Evolutionary conservation across 2,329 filamentous ascomycete species (phyloP), one percentile per base, ranked within the genome.

Genomic region (Lecanicillium sp.): DNA sequence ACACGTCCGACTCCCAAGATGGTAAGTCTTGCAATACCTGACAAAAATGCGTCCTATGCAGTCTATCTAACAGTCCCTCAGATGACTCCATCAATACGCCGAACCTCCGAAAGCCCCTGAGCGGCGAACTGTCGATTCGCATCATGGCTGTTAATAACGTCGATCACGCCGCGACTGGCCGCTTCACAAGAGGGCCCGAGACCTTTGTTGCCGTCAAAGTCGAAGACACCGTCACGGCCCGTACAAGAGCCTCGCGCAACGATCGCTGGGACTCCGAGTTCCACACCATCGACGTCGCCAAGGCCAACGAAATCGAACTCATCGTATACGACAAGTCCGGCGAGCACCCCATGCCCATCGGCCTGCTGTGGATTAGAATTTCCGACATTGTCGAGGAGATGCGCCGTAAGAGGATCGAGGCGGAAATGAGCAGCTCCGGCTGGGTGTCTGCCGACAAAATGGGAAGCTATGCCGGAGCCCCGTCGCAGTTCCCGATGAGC

Each of bases 401-500:
- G 74, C 83, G 92, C 56, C 80, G 89, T 45, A 96, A 96, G 72
- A 94, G 84, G 67, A 94, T 98, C 45, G 92, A 98, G 64, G 84
- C 87, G 12, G 92, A 98, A 57, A 85, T 95, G 57, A 94, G 89
- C 59, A 85, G 81, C 54, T 88, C 86, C 32, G 92, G 90, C 38
- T 98, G 92, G 92, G 90, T 95, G 38, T 95, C 92, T 47, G 92
- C 92, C 37, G 92, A 96, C 59, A 85, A 90, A 56, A 94, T 96
- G 85, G 85, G 78, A 33, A 79, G 76, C 45, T 59, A 62, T 38
- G 50, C 63, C 29, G 55, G 57, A 30, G 64, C 70, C 13, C 71
- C 73, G 11, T 48, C 71, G 12, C 77, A 80, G 51, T 78, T 80
- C 50, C 74, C 73, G 15, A 72, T 77, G 68, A 72, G 65, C 43